These are phyloP conservation scores for Amyloporia xantha DNA, from an alignment of 768 basidiomycete species.

Conservation along the genomic window DNA sequence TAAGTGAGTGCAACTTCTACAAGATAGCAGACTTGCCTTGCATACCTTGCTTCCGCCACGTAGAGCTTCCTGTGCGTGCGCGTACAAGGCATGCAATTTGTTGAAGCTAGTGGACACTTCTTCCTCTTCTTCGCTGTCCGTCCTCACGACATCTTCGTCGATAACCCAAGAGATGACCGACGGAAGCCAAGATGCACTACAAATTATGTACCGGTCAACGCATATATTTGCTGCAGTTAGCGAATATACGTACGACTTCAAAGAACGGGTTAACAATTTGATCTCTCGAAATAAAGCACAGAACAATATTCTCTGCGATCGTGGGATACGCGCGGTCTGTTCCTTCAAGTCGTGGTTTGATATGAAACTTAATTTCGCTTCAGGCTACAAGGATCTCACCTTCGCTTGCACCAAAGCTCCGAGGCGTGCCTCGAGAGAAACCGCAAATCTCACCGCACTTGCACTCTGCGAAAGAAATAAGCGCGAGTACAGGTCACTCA, in stretches of 20 bases:
- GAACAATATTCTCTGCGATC: constrained; percentile 54
- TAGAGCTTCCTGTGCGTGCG: constrained; percentile 40
- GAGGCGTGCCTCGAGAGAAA: constrained; percentile 49
- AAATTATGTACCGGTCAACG: not conserved
- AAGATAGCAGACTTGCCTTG: not conserved
- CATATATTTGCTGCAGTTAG: not conserved
- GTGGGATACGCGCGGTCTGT: constrained; percentile 39
- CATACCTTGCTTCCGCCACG: constrained; percentile 39
- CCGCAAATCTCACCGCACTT: constrained; percentile 33
- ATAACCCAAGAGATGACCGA: constrained; percentile 25
- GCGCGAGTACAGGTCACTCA: too few species aligned
- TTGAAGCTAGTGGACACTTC: constrained; percentile 36
- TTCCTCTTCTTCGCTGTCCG: constrained; percentile 16
- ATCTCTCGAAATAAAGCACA: constrained; percentile 59
- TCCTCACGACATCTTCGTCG: constrained; percentile 30
- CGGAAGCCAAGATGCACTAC: constrained; percentile 20
- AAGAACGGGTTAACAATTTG: constrained; percentile 52
- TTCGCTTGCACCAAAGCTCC: constrained; percentile 50
- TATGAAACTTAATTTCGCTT: not conserved
- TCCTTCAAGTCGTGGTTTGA: constrained; percentile 37
- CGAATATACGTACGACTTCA: constrained; percentile 45
- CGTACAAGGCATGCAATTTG: constrained; percentile 45
- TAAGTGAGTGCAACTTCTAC: not conserved
- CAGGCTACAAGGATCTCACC: too few species aligned
- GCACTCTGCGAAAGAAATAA: constrained; percentile 3